phyloP scores from a whole-genome alignment of 768 basidiomycete genomes.

The Asterophora lycoperdoides region DNA sequence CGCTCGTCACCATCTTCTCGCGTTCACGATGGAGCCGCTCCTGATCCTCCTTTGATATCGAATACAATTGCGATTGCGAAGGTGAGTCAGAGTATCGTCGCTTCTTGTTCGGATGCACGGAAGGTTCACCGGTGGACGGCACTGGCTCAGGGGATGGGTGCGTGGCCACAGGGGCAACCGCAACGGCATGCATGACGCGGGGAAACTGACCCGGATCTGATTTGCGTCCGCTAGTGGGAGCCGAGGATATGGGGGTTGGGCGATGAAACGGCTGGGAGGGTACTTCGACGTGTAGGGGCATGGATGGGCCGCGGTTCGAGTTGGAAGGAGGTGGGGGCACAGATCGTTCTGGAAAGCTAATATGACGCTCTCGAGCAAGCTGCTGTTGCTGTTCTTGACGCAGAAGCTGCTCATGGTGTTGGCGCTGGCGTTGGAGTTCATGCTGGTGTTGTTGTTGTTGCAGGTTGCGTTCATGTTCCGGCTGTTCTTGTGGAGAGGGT shows the following conservation, averaged over 20 bases:
- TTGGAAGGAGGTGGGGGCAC: constrained; percentile 8
- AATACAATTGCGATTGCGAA: constrained; percentile 13
- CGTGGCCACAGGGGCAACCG: constrained; percentile 9
- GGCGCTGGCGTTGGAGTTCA: constrained; percentile 22
- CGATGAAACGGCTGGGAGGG: constrained; percentile 12
- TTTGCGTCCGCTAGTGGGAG: constrained; percentile 11
- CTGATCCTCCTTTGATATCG: constrained; percentile 23
- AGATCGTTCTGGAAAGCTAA: constrained; percentile 8
- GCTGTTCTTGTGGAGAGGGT: constrained; percentile 12
- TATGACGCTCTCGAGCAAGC: constrained; percentile 23
- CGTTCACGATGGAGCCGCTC: constrained; percentile 28
- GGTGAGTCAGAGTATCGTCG: constrained; percentile 41
- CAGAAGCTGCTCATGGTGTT: constrained; percentile 22
- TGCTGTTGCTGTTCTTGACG: constrained; percentile 22
- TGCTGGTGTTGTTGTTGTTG: constrained; percentile 24
- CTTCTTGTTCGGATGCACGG: constrained; percentile 34
- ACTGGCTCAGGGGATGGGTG: constrained; percentile 4
- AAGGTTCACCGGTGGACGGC: neutral
- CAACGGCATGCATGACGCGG: constrained; percentile 15
- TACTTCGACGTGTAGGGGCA: constrained; percentile 15
- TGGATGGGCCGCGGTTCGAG: constrained; percentile 5
- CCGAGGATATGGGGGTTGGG: constrained; percentile 6
- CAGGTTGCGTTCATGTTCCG: constrained; percentile 17
- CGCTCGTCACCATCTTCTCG: constrained; percentile 30
- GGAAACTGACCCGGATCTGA: constrained; percentile 16